These are phyloP conservation scores for Alternaria brassicicola DNA, from an alignment of 2,329 filamentous ascomycete species.

Conservation along the genomic window DNA sequence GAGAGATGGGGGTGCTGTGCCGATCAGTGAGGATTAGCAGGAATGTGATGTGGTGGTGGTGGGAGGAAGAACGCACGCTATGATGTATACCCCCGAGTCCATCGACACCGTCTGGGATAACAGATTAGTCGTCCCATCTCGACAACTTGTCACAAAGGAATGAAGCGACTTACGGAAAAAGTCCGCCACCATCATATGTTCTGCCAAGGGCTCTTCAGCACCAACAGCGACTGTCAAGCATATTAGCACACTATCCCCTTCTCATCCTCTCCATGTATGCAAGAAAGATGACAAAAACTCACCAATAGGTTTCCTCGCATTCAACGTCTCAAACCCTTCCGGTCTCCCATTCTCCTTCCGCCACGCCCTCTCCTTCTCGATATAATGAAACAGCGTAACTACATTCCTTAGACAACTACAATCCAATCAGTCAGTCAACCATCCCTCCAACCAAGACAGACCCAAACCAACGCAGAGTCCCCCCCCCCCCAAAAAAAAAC, in stretches of 20 bases:
- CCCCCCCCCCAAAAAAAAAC: no score
- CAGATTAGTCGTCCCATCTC: slow-evolving; percentile 10
- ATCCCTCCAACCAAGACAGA: no score
- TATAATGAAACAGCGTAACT: slow-evolving; percentile 86
- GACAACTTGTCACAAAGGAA: neutral
- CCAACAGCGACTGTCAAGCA: slow-evolving; percentile 72
- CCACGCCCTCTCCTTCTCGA: slow-evolving; percentile 89
- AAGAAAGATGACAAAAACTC: neutral
- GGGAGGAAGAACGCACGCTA: slow-evolving; percentile 41
- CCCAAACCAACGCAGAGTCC: no score
- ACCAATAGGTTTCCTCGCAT: slow-evolving; percentile 72
- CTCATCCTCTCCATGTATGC: neutral
- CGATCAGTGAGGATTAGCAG: slow-evolving; percentile 7
- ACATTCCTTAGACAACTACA: slow-evolving; percentile 82
- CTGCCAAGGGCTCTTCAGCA: slow-evolving; percentile 82
- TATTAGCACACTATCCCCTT: neutral
- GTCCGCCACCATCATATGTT: slow-evolving; percentile 70
- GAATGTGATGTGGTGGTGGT: neutral
- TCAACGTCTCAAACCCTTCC: slow-evolving; percentile 75
- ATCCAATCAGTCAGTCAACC: neutral
- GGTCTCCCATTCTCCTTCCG: slow-evolving; percentile 70
- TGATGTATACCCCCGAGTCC: slow-evolving; percentile 57
- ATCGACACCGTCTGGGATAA: slow-evolving; percentile 52
- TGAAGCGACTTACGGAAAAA: slow-evolving; percentile 75
- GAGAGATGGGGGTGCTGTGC: slow-evolving; percentile 55